Evolutionary conservation across 2,329 filamentous ascomycete genomes (phyloP), one percentile per base, ranked within the genome.

Genomic region (Eutypella sp.): DNA sequence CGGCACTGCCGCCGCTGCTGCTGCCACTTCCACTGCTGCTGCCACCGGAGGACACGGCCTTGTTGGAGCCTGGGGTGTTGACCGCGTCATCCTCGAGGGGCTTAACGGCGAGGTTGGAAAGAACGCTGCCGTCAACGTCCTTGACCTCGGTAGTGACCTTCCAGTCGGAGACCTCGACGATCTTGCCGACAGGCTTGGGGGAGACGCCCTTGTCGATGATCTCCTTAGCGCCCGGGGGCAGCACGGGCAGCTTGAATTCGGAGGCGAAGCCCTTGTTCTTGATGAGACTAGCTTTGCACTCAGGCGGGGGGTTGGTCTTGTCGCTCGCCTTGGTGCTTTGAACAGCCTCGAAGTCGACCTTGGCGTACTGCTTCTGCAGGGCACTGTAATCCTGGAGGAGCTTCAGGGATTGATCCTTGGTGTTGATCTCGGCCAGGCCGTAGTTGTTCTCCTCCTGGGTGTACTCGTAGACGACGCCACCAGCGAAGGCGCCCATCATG

Each of bases 391-490:
- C 87, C 19, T 67, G 55, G 29, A 81, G 72, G 37, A 89, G 71
- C 40, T 73, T 70, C 45, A 81, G 74, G 16, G 73, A 77, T 40
- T 44, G 41, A 53, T 73, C 74, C 56, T 83, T 78, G 47, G 64
- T 67, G 56, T 78, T 77, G 57, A 88, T 67, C 52, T 77, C 59
- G 51, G 88, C 83, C 7, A 91, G 74, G 43, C 82, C 82, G 49
- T 74, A 85, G 61, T 81, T 70, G 63, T 85, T 84, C 36, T 70
- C 67, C 62, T 91, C 88, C 66, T 90, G 76, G 1, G 81, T 82
- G 66, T 80, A 92, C 67, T 93, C 86, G 71, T 92, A 93, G 39
- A 92, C 85, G 39, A 93, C 74, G 52, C 87, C 87, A 51, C 88
- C 88, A 45, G 82, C 84, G 60, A 92, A 82, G 46, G 81, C 72